Conservation (phyloP, 176 grass and related monocot species). For the Zoysia japonica region DNA sequence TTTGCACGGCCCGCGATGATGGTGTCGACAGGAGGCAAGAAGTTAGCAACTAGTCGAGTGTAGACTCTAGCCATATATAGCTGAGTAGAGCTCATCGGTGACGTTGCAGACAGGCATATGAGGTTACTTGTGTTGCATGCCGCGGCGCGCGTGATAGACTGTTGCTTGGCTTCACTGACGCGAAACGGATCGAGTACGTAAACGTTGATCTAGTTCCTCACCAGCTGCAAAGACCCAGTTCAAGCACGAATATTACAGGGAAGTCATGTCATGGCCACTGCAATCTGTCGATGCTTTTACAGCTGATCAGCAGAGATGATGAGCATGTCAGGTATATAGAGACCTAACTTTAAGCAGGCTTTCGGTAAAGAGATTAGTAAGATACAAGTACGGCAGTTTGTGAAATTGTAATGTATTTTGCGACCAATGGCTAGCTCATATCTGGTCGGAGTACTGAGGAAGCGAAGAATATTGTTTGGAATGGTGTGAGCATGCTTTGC, state of each 20-base stretch:
- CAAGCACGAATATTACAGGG: neutral
- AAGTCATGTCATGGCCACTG: neutral
- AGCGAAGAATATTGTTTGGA: slow-evolving; percentile 44
- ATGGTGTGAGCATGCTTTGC: neutral
- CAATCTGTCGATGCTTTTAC: slow-evolving; percentile 7
- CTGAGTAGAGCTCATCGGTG: neutral
- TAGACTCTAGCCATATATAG: slow-evolving; percentile 18
- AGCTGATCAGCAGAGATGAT: neutral
- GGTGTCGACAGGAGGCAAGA: neutral
- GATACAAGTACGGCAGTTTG: neutral
- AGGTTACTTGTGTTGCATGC: slow-evolving; percentile 36
- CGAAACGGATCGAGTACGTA: neutral
- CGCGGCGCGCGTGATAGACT: slow-evolving; percentile 1
- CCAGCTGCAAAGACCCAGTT: neutral
- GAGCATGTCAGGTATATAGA: too few species aligned
- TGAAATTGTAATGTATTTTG: neutral
- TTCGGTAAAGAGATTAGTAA: slow-evolving; percentile 1
- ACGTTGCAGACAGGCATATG: neutral
- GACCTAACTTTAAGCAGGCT: neutral
- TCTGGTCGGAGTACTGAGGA: neutral
- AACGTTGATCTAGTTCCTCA: neutral
- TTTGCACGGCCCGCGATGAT: neutral
- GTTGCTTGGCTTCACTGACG: too few species aligned
- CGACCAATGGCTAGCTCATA: neutral
- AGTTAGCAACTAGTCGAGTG: neutral